A percentile compares a stretch with the other conserved stretches of the same genome.
Conservation (phyloP, 768 basidiomycete genomes). For the Lyophyllum atratum region DNA sequence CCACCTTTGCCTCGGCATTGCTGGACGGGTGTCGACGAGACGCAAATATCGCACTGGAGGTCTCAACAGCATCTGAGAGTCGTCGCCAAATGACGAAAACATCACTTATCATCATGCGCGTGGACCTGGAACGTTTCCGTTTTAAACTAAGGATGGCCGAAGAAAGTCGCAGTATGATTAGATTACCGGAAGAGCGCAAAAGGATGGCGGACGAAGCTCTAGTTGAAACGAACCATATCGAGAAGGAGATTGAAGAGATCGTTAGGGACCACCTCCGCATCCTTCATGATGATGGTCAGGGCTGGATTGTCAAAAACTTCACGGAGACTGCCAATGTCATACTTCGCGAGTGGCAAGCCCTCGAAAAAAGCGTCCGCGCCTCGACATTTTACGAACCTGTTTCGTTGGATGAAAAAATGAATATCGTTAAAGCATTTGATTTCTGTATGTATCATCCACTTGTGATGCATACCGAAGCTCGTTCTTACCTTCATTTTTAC, state of each 20-base stretch:
- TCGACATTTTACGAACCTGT: constrained; percentile 54
- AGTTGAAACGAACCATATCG: constrained; percentile 9
- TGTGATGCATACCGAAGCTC: neutral
- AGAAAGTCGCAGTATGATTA: constrained; percentile 25
- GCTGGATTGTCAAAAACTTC: constrained; percentile 51
- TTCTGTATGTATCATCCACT: constrained; percentile 40
- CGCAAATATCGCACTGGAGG: constrained; percentile 42
- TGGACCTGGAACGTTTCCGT: constrained; percentile 49
- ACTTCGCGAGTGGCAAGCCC: constrained; percentile 45
- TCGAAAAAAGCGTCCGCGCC: constrained; percentile 38
- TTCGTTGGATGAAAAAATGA: constrained; percentile 53
- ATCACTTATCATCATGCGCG: constrained; percentile 42
- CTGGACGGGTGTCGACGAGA: constrained; percentile 48
- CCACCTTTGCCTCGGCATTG: constrained; percentile 45
- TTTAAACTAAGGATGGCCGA: constrained; percentile 43
- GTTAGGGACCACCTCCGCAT: constrained; percentile 15
- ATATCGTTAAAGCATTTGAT: constrained; percentile 48
- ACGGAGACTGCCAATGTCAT: constrained; percentile 34
- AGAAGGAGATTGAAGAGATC: constrained; percentile 13
- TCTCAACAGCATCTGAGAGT: constrained; percentile 50
- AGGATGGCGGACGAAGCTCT: constrained; percentile 23
- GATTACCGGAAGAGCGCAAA: constrained; percentile 15
- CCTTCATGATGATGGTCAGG: constrained; percentile 27
- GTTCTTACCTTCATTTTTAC: neutral
- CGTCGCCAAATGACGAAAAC: constrained; percentile 54